Conservation (phyloP, 257 asterid species). For the Rhazya stricta region DNA sequence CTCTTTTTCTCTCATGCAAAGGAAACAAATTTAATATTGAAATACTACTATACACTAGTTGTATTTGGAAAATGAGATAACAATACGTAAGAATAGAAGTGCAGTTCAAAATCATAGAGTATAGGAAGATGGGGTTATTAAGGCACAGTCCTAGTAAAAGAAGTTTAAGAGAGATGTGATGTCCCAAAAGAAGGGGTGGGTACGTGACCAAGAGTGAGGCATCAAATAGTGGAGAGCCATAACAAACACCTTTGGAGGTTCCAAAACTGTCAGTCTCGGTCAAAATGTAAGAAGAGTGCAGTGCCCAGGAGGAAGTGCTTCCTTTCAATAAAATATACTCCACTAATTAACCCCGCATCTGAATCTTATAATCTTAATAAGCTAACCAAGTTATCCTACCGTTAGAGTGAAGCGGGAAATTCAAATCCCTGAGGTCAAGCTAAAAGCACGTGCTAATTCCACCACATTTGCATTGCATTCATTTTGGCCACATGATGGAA, state of each 20-base stretch:
- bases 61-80: too few species aligned
- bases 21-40: too few species aligned
- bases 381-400: not conserved
- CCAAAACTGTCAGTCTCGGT: not conserved
- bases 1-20: too few species aligned
- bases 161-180: too few species aligned
- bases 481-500: not conserved
- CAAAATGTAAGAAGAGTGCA: constrained; percentile 3
- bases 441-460: not conserved
- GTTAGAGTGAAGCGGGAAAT: not conserved
- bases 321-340: not conserved
- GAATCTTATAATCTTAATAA: not conserved
- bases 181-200: not conserved
- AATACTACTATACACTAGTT: too few species aligned
- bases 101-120: too few species aligned
- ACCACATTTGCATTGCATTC: not conserved
- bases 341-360: not conserved
- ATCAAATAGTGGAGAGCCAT: not conserved
- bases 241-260: not conserved
- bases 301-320: not conserved
- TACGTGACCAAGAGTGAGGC: not conserved
- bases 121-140: too few species aligned
- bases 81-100: too few species aligned
- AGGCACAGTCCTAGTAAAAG: too few species aligned
- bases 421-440: not conserved